phyloP scores from a whole-genome alignment of 306 rosid genomes.

The Lathyrus tuberosus region DNA sequence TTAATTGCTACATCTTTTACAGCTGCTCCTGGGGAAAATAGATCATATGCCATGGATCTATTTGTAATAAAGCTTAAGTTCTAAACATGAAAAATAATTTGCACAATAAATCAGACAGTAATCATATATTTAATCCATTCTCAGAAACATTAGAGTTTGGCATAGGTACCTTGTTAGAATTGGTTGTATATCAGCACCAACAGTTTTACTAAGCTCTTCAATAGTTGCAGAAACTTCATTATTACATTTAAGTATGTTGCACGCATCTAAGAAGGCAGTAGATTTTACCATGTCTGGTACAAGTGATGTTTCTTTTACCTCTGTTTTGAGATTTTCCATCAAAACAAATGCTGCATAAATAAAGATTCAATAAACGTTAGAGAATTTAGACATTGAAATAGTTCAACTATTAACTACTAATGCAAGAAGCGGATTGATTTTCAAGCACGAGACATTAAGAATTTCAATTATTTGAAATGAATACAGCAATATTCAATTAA shows the following conservation, averaged over 20 bases:
- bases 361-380: not conserved
- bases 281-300: constrained; percentile 37
- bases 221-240: constrained; percentile 42
- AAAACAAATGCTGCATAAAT: constrained; percentile 58
- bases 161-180: constrained; percentile 28
- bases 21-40: not conserved
- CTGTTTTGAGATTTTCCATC: constrained; percentile 63
- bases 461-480: too few species aligned
- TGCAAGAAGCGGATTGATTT: not conserved
- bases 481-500: too few species aligned
- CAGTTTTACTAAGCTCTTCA: constrained; percentile 54
- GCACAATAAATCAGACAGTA: too few species aligned
- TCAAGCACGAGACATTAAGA: too few species aligned
- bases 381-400: too few species aligned
- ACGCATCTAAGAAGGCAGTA: constrained; percentile 46
- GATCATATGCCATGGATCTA: not conserved
- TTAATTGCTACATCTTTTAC: not conserved
- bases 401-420: not conserved
- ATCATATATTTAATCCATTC: constrained; percentile 7
- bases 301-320: constrained; percentile 51
- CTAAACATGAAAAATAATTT: not conserved
- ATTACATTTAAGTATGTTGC: constrained; percentile 56
- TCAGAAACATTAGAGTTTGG: not conserved
- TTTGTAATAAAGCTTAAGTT: constrained; percentile 11
- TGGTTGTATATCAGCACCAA: constrained; percentile 47